Percentiles rank a stretch among this genome's conserved stretches.
Conservation (phyloP, 164 flowering plant species). For the Aristolochia contorta region DNA sequence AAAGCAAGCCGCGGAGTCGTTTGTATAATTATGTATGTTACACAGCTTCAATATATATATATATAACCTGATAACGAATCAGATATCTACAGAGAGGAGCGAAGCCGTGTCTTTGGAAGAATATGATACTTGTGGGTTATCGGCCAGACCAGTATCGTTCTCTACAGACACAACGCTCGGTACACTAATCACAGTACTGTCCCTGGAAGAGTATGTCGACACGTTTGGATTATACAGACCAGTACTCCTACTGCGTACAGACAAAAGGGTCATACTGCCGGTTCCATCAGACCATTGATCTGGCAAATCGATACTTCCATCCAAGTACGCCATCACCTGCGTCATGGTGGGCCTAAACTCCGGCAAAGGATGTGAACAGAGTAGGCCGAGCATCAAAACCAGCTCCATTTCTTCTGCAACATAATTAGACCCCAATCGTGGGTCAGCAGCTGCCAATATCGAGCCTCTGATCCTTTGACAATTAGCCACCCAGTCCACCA, state of each 20-base stretch:
- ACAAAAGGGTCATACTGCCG: too few relatives aligned
- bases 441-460: conserved; percentile 11
- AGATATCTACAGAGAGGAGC: not conserved
- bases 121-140: too few relatives aligned
- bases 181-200: too few relatives aligned
- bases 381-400: conserved; percentile 19
- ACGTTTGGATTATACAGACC: too few relatives aligned
- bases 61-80: not conserved
- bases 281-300: not conserved
- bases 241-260: too few relatives aligned
- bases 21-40: too few relatives aligned
- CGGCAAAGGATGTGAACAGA: conserved; percentile 12
- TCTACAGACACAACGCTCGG: too few relatives aligned
- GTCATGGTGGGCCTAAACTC: conserved; percentile 14
- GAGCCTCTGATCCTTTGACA: conserved; percentile 10
- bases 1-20: too few relatives aligned
- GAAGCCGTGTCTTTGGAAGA: not conserved
- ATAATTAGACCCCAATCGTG: conserved; percentile 6
- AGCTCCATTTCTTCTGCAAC: conserved; percentile 12
- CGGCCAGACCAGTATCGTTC: too few relatives aligned
- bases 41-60: too few relatives aligned
- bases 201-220: not conserved
- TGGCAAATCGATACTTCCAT: conserved; percentile 6
- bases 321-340: conserved; percentile 12
- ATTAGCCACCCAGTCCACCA: conserved; percentile 24